phyloP scores from a whole-genome alignment of 2,329 filamentous ascomycete species.

The Pseudogymnoascus sp. region DNA sequence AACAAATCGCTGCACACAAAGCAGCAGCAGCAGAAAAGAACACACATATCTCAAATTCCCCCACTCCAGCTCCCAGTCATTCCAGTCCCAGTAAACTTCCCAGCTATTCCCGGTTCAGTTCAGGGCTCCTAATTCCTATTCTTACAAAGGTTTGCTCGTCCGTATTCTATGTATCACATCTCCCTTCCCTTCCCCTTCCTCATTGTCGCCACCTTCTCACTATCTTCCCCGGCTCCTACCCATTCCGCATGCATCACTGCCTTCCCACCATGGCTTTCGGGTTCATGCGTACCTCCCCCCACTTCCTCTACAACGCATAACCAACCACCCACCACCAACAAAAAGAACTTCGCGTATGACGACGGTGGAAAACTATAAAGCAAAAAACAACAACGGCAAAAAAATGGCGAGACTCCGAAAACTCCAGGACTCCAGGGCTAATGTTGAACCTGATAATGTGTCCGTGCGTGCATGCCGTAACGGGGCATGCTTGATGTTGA shows the following conservation, averaged over 20 bases:
- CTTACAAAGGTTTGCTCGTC: background rate
- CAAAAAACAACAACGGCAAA: background rate
- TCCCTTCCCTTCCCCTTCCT: background rate
- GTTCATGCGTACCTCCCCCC: too few species aligned
- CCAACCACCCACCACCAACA: background rate
- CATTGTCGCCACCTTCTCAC: background rate
- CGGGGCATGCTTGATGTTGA: background rate
- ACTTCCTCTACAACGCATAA: background rate
- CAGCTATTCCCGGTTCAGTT: background rate
- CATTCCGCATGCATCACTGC: too few species aligned
- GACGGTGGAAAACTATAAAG: too few species aligned
- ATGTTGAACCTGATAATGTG: constrained; percentile 2
- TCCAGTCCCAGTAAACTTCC: background rate
- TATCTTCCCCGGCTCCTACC: too few species aligned
- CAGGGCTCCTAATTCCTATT: background rate
- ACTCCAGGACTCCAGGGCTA: constrained; percentile 7
- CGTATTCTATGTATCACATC: background rate
- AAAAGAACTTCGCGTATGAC: background rate
- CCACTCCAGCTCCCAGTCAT: background rate
- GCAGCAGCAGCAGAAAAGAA: background rate
- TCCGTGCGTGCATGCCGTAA: background rate
- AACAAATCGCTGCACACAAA: background rate
- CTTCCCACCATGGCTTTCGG: too few species aligned
- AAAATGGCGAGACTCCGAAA: background rate
- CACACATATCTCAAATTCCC: background rate